These are phyloP conservation scores for Perkinsus olseni DNA, from an alignment of 169 alveolate genomes.

Conservation along the genomic window DNA sequence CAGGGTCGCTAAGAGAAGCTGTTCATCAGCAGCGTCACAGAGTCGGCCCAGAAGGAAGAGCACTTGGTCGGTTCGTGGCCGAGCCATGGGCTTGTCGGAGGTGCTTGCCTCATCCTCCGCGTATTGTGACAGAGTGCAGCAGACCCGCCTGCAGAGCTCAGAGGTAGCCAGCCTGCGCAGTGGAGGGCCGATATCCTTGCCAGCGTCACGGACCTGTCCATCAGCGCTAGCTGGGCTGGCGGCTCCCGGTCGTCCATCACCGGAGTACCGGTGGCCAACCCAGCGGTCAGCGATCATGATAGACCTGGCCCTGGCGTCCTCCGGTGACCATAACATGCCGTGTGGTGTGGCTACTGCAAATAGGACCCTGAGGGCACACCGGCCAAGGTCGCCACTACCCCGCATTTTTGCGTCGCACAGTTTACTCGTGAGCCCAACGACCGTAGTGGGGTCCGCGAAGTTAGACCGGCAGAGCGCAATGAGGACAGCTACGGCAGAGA, in stretches of 20 bases:
- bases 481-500: not conserved
- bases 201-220: not conserved
- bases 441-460: not conserved
- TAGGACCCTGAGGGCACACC: not conserved
- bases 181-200: not conserved
- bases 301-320: not conserved
- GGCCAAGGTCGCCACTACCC: not conserved
- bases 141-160: not conserved
- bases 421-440: not conserved
- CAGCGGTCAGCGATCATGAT: not conserved
- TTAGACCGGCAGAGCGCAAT: not conserved
- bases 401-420: not conserved
- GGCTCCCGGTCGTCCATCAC: not conserved
- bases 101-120: not conserved
- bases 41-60: not conserved
- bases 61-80: not conserved
- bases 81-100: not conserved
- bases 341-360: not conserved
- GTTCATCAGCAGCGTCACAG: not conserved
- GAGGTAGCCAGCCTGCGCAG: not conserved
- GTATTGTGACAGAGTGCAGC: not conserved
- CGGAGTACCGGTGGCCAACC: not conserved
- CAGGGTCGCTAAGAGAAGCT: not conserved
- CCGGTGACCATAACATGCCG: not conserved
- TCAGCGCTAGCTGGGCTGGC: not conserved